Base-by-base conservation (phyloP, 768 basidiomycete genomes). In the Lentinula lateritia region DNA sequence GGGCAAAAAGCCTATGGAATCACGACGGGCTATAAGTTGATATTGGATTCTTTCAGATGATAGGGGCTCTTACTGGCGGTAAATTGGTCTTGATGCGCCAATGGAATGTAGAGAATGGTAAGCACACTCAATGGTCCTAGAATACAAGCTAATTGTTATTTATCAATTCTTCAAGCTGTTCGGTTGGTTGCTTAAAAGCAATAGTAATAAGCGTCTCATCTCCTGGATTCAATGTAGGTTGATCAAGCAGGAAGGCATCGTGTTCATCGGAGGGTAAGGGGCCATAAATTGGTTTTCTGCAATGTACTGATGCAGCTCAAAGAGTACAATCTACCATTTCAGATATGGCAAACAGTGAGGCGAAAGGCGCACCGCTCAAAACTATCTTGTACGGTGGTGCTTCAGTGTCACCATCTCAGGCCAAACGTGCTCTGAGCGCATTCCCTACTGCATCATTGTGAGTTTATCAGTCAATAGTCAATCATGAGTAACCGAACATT, bases 101-200 rank as follows among this genome's bases (percentile, higher is more conserved):
- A 70, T 87, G 86, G 86, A 74, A 79, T 58, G 71, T 76, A 20
- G 77, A 83, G 69, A 75, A 80, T 74, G 85, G 85, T 83, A 63
- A 38, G 69, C 5, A 28, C 28, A 28, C 28, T 3, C 28, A 28
- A 28, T 52, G 45, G 2, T 60, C 16, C 12, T 1, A 13, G n/a
- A 54, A 35, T 12, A 52, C 12, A 16, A 8, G 1, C 15, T 35
- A 35, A 8, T 28, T 36, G 15, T 1, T 34, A 12, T 28, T 36
- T 28, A 5, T 20, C 28, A 8, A 53, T 64, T 64, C 52, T 16
- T 50, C 23, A 52, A 54, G 53, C 36, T 41, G 53, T 23, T 5
- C 16, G 20, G 53, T 54, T 20, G 18, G 61, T 35, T 35, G 13
- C 32, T 55, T 13, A 45, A 23, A 35, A 52, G 28, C 20, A 39